phyloP scores from a whole-genome alignment of 2,329 filamentous ascomycete species.

The Trichoderma citrinoviride region DNA sequence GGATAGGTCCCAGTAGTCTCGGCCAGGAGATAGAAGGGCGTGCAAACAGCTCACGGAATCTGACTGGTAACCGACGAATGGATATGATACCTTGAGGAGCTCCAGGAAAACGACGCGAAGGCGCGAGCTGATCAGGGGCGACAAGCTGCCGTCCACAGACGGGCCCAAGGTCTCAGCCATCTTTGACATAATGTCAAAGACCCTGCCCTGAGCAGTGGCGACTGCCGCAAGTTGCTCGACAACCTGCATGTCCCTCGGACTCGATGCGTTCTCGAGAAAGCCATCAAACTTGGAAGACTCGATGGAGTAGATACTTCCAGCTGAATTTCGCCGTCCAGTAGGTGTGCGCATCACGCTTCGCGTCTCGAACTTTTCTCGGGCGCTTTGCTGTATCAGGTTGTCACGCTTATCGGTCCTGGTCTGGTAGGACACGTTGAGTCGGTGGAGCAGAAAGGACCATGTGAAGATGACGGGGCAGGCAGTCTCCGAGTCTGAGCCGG shows the following conservation, averaged over 20 bases:
- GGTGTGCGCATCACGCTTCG: constrained; percentile 41
- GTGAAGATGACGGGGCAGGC: constrained; percentile 74
- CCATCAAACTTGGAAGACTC: constrained; percentile 59
- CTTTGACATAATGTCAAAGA: constrained; percentile 53
- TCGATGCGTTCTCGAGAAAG: constrained; percentile 51
- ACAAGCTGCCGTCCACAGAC: constrained; percentile 47
- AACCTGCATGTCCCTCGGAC: constrained; percentile 51
- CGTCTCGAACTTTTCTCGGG: constrained; percentile 55
- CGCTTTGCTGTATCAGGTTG: constrained; percentile 56
- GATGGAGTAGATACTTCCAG: constrained; percentile 61
- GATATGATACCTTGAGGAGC: constrained; percentile 64
- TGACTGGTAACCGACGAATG: constrained; percentile 67
- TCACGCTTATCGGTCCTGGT: constrained; percentile 60
- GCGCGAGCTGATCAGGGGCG: constrained; percentile 57
- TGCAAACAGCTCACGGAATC: constrained; percentile 67
- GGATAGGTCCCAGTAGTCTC: constrained; percentile 54
- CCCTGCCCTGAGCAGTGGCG: constrained; percentile 49
- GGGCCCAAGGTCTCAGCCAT: constrained; percentile 50
- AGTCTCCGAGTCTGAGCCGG: constrained; percentile 54
- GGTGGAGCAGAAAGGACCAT: constrained; percentile 75
- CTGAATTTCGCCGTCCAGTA: constrained; percentile 54
- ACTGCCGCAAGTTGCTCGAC: constrained; percentile 50
- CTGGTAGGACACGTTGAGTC: constrained; percentile 63
- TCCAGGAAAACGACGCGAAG: constrained; percentile 66
- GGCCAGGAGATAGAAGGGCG: constrained; percentile 58